These are phyloP conservation scores for Naumovozyma castellii DNA, from an alignment of 805 yeast species.

Conservation along the genomic window DNA sequence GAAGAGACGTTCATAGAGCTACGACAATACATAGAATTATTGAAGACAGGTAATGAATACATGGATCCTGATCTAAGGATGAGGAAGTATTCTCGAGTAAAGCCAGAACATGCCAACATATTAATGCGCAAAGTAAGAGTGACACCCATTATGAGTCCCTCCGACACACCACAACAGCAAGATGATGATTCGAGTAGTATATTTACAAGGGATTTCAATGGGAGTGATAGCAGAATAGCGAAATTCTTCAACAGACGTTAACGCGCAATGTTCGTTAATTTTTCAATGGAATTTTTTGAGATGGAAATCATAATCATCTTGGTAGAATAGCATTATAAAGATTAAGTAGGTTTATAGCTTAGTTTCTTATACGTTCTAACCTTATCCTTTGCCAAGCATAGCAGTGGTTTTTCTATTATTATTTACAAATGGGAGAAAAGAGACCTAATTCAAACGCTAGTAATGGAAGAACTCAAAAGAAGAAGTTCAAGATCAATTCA, in stretches of 20 bases:
- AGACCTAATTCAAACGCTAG: conserved; percentile 2
- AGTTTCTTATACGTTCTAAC: background rate
- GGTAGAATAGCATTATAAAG: too few species aligned
- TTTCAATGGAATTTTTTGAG: too few species aligned
- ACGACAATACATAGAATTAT: conserved; percentile 66
- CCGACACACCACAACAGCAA: background rate
- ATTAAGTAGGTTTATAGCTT: too few species aligned
- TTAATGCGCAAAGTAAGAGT: conserved; percentile 42
- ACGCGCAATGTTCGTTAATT: background rate
- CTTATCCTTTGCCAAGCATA: too few species aligned
- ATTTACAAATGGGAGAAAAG: background rate
- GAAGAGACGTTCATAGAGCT: conserved; percentile 70
- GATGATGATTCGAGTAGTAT: conserved; percentile 1
- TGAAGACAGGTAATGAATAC: conserved; percentile 58
- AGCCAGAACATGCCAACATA: conserved; percentile 57
- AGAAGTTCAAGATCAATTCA: conserved; percentile 26
- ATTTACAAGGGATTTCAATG: conserved; percentile 4
- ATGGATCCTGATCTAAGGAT: conserved; percentile 40
- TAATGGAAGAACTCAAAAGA: conserved; percentile 5
- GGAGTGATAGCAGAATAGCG: conserved; percentile 18
- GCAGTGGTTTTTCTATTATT: too few species aligned
- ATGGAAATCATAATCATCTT: too few species aligned
- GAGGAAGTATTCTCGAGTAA: conserved; percentile 65
- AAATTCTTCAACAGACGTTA: conserved; percentile 8
- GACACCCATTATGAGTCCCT: background rate